Conservation (phyloP, 179 eudicot species). For the Dionaea muscipula region DNA sequence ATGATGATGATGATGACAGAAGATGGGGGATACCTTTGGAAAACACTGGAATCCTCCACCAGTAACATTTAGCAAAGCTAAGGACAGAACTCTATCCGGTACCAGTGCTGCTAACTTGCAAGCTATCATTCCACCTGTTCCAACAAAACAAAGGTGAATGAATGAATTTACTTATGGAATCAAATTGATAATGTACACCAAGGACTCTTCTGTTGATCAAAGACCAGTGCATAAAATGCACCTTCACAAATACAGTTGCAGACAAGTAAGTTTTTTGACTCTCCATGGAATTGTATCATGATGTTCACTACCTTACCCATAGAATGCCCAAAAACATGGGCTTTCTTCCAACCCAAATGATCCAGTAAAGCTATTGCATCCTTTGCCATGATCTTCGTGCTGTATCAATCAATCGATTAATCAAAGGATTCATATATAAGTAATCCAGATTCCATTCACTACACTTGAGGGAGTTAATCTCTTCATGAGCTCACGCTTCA, state of each 20-base stretch:
- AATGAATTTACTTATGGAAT: no score
- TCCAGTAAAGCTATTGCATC: slow-evolving; percentile 88
- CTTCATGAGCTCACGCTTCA: no score
- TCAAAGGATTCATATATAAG: background rate
- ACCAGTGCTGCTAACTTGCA: slow-evolving; percentile 78
- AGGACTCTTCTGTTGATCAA: no score
- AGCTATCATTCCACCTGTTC: slow-evolving; percentile 93
- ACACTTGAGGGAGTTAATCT: no score
- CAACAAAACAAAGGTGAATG: slow-evolving; percentile 1
- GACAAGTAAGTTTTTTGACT: no score
- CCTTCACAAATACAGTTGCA: no score
- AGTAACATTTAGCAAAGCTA: slow-evolving; percentile 84
- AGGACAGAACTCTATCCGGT: slow-evolving; percentile 68
- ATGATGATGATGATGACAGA: no score
- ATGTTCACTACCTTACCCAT: slow-evolving; percentile 64
- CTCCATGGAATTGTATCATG: no score
- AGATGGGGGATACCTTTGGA: slow-evolving; percentile 53
- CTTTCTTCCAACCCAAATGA: slow-evolving; percentile 87
- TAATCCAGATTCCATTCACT: no score
- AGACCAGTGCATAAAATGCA: no score
- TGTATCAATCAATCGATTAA: slow-evolving; percentile 21
- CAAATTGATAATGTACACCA: no score
- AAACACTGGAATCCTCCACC: slow-evolving; percentile 95
- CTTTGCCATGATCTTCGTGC: slow-evolving; percentile 86
- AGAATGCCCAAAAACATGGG: slow-evolving; percentile 92